Percentiles rank a stretch among this genome's conserved stretches.
These are phyloP conservation scores for Skeletonema costatum DNA, from an alignment of 108 stramenopile species.

Conservation along the genomic window DNA sequence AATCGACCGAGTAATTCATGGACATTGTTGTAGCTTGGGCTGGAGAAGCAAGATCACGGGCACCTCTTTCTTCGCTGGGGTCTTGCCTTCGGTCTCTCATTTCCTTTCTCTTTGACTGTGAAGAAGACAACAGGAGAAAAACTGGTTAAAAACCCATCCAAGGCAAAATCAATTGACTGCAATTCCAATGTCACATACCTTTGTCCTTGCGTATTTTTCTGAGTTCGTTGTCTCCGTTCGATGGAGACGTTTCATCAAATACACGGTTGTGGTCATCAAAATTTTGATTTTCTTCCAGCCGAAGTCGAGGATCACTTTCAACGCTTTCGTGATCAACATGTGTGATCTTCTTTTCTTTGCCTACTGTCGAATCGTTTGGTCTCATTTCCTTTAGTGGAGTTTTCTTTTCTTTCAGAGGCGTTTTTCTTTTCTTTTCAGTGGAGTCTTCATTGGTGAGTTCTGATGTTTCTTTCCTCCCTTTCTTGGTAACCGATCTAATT, in stretches of 20 bases:
- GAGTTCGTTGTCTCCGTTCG: conserved; percentile 7
- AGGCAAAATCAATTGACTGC: neutral
- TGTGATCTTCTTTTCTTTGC: neutral
- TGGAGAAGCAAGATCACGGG: conserved; percentile 5
- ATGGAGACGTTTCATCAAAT: neutral
- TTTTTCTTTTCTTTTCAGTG: neutral
- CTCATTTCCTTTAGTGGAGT: conserved; percentile 2
- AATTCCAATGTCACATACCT: conserved; percentile 22
- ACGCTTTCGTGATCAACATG: neutral
- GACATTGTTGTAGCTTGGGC: conserved; percentile 44
- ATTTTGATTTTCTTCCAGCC: neutral
- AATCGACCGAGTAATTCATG: conserved; percentile 72
- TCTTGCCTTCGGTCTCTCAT: conserved; percentile 50
- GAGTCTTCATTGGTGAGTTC: neutral
- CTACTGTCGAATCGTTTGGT: neutral
- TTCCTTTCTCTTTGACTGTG: conserved; percentile 46
- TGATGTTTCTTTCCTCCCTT: neutral
- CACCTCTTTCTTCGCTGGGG: conserved; percentile 27
- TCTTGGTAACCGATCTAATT: neutral
- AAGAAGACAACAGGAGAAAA: neutral
- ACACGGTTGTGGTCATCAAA: neutral
- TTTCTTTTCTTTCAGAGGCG: neutral
- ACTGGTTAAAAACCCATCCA: neutral
- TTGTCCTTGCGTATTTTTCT: conserved; percentile 36
- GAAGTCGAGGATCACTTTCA: neutral